Evolutionary conservation across 768 basidiomycete species (phyloP).

Genomic region (Cyclocybe cylindracea): DNA sequence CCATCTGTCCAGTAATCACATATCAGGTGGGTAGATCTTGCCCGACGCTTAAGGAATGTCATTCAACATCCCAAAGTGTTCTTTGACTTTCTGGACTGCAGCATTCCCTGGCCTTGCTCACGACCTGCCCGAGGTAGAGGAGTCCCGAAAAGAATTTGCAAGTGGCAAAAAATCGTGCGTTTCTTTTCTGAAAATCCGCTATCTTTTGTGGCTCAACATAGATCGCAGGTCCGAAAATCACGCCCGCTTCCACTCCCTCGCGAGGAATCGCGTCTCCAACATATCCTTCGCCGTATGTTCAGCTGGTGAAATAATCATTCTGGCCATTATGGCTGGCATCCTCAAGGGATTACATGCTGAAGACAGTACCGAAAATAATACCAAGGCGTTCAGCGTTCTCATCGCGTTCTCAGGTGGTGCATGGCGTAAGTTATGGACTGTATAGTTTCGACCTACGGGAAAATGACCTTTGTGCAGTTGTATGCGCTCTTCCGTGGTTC

Average conservation of each 20-base stretch:
- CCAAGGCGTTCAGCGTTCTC: slow-evolving; percentile 72
- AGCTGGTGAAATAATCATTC: slow-evolving; percentile 66
- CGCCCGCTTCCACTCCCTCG: slow-evolving; percentile 56
- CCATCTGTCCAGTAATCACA: slow-evolving; percentile 52
- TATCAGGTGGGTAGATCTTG: slow-evolving; percentile 51
- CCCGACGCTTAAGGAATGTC: not conserved
- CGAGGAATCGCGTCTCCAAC: slow-evolving; percentile 74
- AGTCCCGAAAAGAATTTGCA: slow-evolving; percentile 42
- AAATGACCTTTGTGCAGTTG: slow-evolving; percentile 35
- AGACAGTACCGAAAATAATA: slow-evolving; percentile 69
- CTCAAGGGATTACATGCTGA: slow-evolving; percentile 64
- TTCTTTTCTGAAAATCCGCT: not conserved
- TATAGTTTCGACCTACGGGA: not conserved
- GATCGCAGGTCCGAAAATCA: slow-evolving; percentile 48
- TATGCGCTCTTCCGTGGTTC: slow-evolving; percentile 77
- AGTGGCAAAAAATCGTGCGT: slow-evolving; percentile 49
- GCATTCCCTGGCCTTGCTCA: slow-evolving; percentile 77
- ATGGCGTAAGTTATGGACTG: slow-evolving; percentile 52
- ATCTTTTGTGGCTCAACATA: not conserved
- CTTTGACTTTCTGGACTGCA: slow-evolving; percentile 82
- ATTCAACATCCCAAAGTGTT: slow-evolving; percentile 38
- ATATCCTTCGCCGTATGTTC: slow-evolving; percentile 73
- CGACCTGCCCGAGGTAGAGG: slow-evolving; percentile 68
- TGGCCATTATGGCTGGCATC: slow-evolving; percentile 76
- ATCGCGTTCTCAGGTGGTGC: slow-evolving; percentile 80